These are phyloP conservation scores for Cucurbita ficifolia DNA, from an alignment of 306 rosid species.

Conservation along the genomic window DNA sequence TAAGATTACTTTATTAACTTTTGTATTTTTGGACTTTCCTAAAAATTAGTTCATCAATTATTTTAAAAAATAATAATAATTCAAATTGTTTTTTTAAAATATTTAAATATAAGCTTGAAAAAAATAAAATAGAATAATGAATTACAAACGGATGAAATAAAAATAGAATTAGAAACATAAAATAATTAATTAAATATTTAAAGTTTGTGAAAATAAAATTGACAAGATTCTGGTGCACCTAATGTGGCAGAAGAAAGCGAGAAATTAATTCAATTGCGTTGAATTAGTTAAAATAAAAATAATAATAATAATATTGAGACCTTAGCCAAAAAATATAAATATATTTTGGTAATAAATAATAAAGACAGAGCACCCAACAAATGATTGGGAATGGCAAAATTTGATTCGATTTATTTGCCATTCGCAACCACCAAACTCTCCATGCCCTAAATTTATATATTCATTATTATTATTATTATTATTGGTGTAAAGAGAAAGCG, in stretches of 20 bases:
- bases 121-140: too few relatives aligned
- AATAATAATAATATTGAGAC: slow-evolving; percentile 22
- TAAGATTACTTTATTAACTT: too few relatives aligned
- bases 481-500: neutral
- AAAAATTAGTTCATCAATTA: too few relatives aligned
- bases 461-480: too few relatives aligned
- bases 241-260: neutral
- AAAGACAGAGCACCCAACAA: slow-evolving; percentile 13
- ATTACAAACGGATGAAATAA: too few relatives aligned
- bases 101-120: too few relatives aligned
- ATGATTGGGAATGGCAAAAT: slow-evolving; percentile 42
- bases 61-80: too few relatives aligned
- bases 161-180: too few relatives aligned
- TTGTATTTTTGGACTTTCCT: too few relatives aligned
- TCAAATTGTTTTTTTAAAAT: too few relatives aligned
- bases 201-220: neutral
- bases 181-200: too few relatives aligned
- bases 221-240: slow-evolving; percentile 1
- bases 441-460: neutral
- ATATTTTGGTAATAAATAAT: neutral
- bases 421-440: neutral
- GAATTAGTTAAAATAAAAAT: neutral
- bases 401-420: neutral
- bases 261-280: neutral
- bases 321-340: slow-evolving; percentile 14